Base-by-base conservation (phyloP, 106 monocot genomes). In the Xerophyta viscosa region DNA sequence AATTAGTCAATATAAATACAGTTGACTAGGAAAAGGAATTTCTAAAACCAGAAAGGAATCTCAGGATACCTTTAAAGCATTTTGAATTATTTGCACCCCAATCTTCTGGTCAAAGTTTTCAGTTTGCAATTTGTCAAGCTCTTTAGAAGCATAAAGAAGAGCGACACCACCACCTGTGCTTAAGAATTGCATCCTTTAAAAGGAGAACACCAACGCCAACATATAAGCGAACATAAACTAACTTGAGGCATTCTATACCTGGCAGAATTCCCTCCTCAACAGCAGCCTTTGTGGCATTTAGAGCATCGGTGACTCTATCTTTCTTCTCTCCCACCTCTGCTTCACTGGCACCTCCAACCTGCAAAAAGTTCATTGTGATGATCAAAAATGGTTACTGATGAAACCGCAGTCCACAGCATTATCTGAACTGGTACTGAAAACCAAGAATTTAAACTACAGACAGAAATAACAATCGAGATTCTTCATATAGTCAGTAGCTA, bases 191-290 rank as follows among this genome's bases (percentile, higher is more conserved):
- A 12, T 2, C 39, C 39, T 15, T 12, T 39, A 15, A 12, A 10
- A 39, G n/a, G n/a, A 39, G 11, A 36, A 1, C 6, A 39, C 39
- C 39, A 39, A 15, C n/a, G n/a, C n/a, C n/a, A 39, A 39, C 10
- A 39, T 39, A 12, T 39, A 48, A 8, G 46, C n/a, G 7, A 17
- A 12, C 6, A 60, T 24, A 22, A 49, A 29, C 25, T 4, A 51
- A 29, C 7, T 19, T 33, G 2, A 27, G 8, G 39, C 10, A 39
- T 39, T 12, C 39, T n/a, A 4, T 33, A 80, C 80, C 84, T 59
- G 84, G 84, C 14, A 85, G 79, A 49, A 85, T 85, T 37, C 84
- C 84, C 65, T 85, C 84, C 17, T 85, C 84, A 24, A 85, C 84
- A 12, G 79, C 84, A 54, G 79, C 84, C 67, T 85, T 85, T 9